phyloP scores from a whole-genome alignment of 75 land plant genomes.

The Selaginella moellendorffii region DNA sequence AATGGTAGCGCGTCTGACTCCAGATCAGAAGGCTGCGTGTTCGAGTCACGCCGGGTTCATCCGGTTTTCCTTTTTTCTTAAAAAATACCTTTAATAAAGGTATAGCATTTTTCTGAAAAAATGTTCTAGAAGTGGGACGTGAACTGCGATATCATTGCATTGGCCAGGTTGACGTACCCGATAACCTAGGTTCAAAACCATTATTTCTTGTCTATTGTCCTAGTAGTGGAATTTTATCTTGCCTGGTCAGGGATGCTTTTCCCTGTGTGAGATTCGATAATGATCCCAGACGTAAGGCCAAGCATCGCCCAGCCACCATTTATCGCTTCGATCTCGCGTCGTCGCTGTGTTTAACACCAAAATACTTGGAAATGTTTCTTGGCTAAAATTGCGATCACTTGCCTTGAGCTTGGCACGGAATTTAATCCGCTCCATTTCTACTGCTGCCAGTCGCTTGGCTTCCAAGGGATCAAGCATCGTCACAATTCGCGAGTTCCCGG shows the following conservation, averaged over 20 bases:
- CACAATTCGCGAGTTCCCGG: not conserved
- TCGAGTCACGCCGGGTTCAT: not conserved
- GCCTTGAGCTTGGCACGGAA: constrained; percentile 62
- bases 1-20: constrained; percentile 1
- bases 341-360: constrained; percentile 26
- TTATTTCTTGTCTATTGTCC: too few relatives aligned
- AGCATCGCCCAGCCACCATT: constrained; percentile 11
- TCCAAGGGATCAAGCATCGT: constrained; percentile 5
- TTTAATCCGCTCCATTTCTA: constrained; percentile 2
- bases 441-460: constrained; percentile 1
- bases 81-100: too few relatives aligned
- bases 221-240: not conserved
- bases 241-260: constrained; percentile 65
- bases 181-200: too few relatives aligned
- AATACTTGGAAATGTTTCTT: not conserved
- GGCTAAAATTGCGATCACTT: constrained; percentile 4
- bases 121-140: too few relatives aligned
- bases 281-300: constrained; percentile 37
- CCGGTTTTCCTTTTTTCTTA: not conserved
- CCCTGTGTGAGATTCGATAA: constrained; percentile 87
- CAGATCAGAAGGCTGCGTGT: constrained; percentile 1
- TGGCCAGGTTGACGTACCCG: too few relatives aligned
- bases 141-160: too few relatives aligned
- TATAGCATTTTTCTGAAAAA: too few relatives aligned
- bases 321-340: not conserved